Evolutionary conservation across 2,329 filamentous ascomycete species (phyloP), one percentile per base, ranked within the genome.

Genomic region (Chrysoporthe puriensis): DNA sequence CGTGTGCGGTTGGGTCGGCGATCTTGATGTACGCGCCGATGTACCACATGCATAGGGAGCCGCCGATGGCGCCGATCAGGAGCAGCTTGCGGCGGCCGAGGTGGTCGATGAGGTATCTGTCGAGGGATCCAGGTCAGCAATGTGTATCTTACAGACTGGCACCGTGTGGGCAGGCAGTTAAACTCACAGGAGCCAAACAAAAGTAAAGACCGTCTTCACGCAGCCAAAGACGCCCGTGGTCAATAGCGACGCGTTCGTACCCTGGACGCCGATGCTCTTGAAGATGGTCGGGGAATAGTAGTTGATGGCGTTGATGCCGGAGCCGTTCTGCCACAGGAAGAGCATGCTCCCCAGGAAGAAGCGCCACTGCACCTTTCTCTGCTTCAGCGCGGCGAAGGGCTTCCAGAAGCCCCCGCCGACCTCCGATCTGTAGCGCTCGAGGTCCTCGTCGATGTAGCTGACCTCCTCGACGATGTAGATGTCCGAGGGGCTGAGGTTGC

Each of bases 311-410:
- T 93, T 93, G 80, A 93, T 93, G 2, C 91, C 91, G 3, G 81
- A 84, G 62, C 89, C 89, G 73, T 95, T 95, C 78, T 95, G 92
- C 84, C 89, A 93, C 64, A 94, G 81, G 82, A 94, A 94, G 26
- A 95, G 83, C 73, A 91, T 86, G 66, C 86, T 86, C 59, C 91
- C 91, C 13, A 94, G 83, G 76, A 92, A 86, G 78, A 95, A 89
- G 54, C 91, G 87, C 82, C 88, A 92, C 71, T 87, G 87, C 36
- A 91, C 85, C 74, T 85, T 85, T 67, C 79, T 82, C 71, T 86
- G 79, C 72, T 82, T 83, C 67, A 84, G 81, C 32, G 86, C 82
- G 8, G 82, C 80, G 79, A 93, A 92, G 0, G 90, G 90, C 78
- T 90, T 89, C 88, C 88, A 93, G 83, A 94, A 93, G 3, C 91